These are phyloP conservation scores for Trichophaea hybrida DNA, from an alignment of 2,329 filamentous ascomycete species.

Conservation along the genomic window DNA sequence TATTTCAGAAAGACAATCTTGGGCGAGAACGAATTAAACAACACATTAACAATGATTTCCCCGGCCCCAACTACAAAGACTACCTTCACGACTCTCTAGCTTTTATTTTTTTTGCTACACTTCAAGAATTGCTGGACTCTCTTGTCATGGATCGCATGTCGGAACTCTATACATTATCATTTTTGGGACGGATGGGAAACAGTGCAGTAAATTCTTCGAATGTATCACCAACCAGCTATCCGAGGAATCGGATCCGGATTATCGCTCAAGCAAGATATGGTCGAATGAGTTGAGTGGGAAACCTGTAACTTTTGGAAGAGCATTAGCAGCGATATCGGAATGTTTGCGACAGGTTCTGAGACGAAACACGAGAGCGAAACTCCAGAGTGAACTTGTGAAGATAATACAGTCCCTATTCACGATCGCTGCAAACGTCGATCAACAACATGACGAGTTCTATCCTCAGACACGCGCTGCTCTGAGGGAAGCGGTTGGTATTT, in stretches of 20 bases:
- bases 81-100: not conserved
- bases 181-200: not conserved
- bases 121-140: not conserved
- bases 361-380: not conserved
- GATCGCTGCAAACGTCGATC: not conserved
- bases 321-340: not conserved
- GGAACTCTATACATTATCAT: not conserved
- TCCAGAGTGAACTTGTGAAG: not conserved
- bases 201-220: not conserved
- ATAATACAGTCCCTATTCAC: not conserved
- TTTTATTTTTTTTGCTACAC: not conserved
- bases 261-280: not conserved
- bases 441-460: not conserved
- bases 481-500: not conserved
- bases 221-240: not conserved
- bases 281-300: not conserved
- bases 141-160: not conserved
- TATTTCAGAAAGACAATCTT: not conserved
- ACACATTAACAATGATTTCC: not conserved
- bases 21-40: not conserved
- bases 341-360: not conserved
- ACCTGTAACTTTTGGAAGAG: not conserved
- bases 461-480: not conserved
- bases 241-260: not conserved
- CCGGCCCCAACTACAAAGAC: not conserved